Percentiles rank a stretch among this genome's conserved stretches.
These are phyloP conservation scores for Camellia lanceoleosa DNA, from an alignment of 148 eudicot species.

Conservation along the genomic window DNA sequence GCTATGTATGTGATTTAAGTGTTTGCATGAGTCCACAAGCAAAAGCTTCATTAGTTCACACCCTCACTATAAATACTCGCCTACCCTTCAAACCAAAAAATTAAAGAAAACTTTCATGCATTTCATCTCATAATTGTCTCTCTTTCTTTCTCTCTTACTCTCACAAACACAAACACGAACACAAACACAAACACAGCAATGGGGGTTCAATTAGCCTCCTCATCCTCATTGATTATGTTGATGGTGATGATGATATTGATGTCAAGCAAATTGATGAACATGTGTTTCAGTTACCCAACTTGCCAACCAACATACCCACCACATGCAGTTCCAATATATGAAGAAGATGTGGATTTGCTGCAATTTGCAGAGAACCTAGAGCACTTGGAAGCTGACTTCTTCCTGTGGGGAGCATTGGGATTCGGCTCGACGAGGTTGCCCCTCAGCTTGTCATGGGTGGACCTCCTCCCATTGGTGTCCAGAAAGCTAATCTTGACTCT, in stretches of 20 bases:
- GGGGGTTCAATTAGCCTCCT: not conserved
- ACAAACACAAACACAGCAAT: too few relatives aligned
- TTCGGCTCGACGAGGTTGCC: slow-evolving; percentile 50
- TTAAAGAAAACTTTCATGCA: too few relatives aligned
- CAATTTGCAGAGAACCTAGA: slow-evolving; percentile 68
- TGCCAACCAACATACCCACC: slow-evolving; percentile 36
- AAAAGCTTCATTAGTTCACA: too few relatives aligned
- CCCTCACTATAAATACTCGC: not conserved
- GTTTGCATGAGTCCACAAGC: too few relatives aligned
- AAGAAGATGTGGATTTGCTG: slow-evolving; percentile 35
- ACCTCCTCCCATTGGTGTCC: slow-evolving; percentile 67
- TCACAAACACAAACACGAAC: not conserved
- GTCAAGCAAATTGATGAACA: not conserved
- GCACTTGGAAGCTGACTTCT: slow-evolving; percentile 59
- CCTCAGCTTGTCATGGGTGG: slow-evolving; percentile 55
- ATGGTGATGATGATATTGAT: not conserved
- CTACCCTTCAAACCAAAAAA: too few relatives aligned
- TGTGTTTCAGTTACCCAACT: not conserved
- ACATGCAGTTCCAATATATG: slow-evolving; percentile 28
- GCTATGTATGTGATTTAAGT: too few relatives aligned
- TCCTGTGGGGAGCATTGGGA: slow-evolving; percentile 61
- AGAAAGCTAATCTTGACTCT: slow-evolving; percentile 62
- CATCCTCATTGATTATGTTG: not conserved
- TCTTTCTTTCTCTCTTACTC: not conserved
- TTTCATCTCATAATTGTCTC: not conserved